phyloP scores from a whole-genome alignment of 129 eudicot genomes.

The Rutidosis leptorrhynchoides region DNA sequence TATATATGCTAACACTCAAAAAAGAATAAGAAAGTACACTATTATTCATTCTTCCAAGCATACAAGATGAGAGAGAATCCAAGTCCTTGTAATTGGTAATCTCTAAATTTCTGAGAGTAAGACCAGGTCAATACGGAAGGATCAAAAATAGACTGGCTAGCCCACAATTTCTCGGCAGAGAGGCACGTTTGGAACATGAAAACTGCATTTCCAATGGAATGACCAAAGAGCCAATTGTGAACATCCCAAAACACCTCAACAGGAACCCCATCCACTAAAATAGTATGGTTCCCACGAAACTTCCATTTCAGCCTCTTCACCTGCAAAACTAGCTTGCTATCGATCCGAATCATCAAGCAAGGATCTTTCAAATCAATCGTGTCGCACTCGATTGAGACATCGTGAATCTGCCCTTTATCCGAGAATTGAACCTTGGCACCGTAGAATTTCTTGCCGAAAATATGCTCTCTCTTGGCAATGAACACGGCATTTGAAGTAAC shows the following conservation, averaged over 20 bases:
- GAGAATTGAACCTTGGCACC: conserved; percentile 49
- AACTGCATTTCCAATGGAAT: conserved; percentile 45
- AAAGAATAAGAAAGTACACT: too few species aligned
- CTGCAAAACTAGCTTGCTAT: conserved; percentile 46
- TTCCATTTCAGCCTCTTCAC: conserved; percentile 61
- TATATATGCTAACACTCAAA: too few species aligned
- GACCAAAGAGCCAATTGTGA: conserved; percentile 56
- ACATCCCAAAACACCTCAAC: conserved; percentile 81
- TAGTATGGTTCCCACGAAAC: conserved; percentile 55
- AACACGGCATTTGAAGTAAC: conserved; percentile 29
- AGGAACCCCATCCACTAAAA: conserved; percentile 62
- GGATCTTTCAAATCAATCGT: conserved; percentile 34
- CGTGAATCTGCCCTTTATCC: conserved; percentile 47
- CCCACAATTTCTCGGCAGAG: conserved; percentile 43
- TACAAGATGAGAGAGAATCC: too few species aligned
- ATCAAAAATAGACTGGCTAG: too few species aligned
- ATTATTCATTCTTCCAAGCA: too few species aligned
- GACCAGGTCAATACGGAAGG: too few species aligned
- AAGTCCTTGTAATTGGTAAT: too few species aligned
- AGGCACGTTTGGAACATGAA: conserved; percentile 52
- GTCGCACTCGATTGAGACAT: conserved; percentile 49
- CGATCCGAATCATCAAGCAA: conserved; percentile 40
- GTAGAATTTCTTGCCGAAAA: conserved; percentile 55
- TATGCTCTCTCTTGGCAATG: conserved; percentile 51
- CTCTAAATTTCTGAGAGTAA: too few species aligned